Evolutionary conservation across 768 basidiomycete species (phyloP).

Genomic region (Tricholoma bakamatsutake): DNA sequence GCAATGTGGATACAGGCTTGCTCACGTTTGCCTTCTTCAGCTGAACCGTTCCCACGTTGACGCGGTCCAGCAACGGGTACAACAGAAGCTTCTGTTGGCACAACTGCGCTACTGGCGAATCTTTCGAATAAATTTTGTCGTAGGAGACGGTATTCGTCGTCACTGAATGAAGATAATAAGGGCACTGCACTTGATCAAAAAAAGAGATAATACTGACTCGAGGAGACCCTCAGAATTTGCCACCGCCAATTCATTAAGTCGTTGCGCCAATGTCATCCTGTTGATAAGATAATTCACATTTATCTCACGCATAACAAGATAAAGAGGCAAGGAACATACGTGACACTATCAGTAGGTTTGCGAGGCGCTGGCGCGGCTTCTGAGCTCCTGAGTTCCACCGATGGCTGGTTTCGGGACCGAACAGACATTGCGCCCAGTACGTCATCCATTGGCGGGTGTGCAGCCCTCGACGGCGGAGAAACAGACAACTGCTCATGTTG

Average conservation of each 20-base stretch:
- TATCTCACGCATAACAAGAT: background rate
- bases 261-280: constrained; percentile 73
- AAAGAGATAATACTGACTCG: constrained; percentile 39
- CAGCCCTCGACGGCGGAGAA: constrained; percentile 17
- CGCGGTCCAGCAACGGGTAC: constrained; percentile 45
- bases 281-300: background rate
- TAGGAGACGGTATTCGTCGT: constrained; percentile 81
- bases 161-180: constrained; percentile 35
- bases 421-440: constrained; percentile 11
- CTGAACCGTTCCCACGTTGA: constrained; percentile 23
- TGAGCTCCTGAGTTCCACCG: constrained; percentile 19
- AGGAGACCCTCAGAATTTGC: constrained; percentile 80
- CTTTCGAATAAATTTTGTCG: constrained; percentile 84
- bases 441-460: constrained; percentile 6
- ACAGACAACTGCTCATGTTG: constrained; percentile 15
- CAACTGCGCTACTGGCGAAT: constrained; percentile 49
- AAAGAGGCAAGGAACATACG: constrained; percentile 34
- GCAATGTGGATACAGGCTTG: background rate
- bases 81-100: constrained; percentile 59
- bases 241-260: constrained; percentile 71
- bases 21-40: constrained; percentile 30
- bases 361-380: constrained; percentile 21
- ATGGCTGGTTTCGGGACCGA: constrained; percentile 11
- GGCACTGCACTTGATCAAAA: background rate
- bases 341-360: constrained; percentile 44